A percentile compares a stretch with the other conserved stretches of the same genome.
Evolutionary conservation across 345 rosid species (phyloP).

Genomic region (Schrenkiella parvula): DNA sequence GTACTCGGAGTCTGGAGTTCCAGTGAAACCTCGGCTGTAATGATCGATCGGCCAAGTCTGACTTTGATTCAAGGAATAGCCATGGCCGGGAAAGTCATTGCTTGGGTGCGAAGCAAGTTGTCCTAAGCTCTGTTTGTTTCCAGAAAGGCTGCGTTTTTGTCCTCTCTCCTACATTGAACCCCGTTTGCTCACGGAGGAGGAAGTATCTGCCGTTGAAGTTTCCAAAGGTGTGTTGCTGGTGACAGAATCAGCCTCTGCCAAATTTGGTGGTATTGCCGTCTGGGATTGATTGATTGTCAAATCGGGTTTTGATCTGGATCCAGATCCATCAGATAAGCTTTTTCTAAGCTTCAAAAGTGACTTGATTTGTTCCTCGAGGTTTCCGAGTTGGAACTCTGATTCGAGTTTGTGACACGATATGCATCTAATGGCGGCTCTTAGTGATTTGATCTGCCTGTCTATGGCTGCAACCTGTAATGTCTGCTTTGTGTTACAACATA

Average conservation of each 20-base stretch:
- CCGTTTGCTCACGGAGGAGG: background rate
- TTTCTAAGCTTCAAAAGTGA: background rate
- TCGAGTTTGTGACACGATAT: conserved; percentile 20
- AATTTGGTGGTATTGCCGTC: background rate
- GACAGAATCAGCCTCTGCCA: conserved; percentile 9
- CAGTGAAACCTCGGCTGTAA: background rate
- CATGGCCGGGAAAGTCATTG: background rate
- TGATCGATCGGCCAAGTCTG: background rate
- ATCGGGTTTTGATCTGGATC: background rate
- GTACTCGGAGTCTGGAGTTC: background rate
- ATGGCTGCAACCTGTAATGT: conserved; percentile 25
- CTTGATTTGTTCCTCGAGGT: conserved; percentile 15
- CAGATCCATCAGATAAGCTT: background rate
- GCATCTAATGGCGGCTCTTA: conserved; percentile 21
- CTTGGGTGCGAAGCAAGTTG: conserved; percentile 6
- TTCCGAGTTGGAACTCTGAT: conserved; percentile 8
- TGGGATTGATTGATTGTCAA: background rate
- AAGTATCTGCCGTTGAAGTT: background rate
- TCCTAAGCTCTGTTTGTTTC: background rate
- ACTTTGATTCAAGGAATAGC: background rate
- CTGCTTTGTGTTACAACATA: background rate
- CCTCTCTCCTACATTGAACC: background rate
- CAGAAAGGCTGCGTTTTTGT: conserved; percentile 4
- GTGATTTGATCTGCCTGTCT: conserved; percentile 17
- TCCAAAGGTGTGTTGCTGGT: background rate